Base-by-base conservation (phyloP, 1,139 yeast genomes). In the Pichia sorboxylosa region DNA sequence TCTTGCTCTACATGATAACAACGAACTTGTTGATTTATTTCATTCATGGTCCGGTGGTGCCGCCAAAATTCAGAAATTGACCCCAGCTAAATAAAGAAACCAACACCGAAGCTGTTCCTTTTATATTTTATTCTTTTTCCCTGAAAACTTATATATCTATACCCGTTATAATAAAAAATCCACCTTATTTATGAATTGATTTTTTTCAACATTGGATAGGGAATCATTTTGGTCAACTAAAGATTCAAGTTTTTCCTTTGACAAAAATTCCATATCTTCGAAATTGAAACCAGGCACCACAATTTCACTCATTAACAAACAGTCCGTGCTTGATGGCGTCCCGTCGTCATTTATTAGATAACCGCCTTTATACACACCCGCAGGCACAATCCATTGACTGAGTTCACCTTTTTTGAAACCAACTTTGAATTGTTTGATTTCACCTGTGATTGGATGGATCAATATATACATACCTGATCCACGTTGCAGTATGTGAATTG, bases 31-130 rank as follows among this genome's bases (percentile, higher is more conserved):
- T 22, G 57, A 57, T 4, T 57, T 55, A 38, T 59, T 81, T 51
- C 61, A 57, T 33, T 54, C 58, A 18, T 81, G 92, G 92, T 82
- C 82, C n/a, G 67, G 65, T 5, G 66, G 67, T 43, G 61, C 58
- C 29, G 57, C 75, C 32, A 62, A 63, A 36, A 74, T 72, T n/a
- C 62, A 59, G 40, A 72, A 66, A 48, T 54, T 66, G 16, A 69
- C 28, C 10, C 11, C 22, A 11, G n/a, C n/a, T n/a, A n/a, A n/a
- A n/a, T n/a, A n/a, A n/a, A n/a, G n/a, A n/a, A n/a, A n/a, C n/a
- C n/a, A n/a, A n/a, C n/a, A n/a, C n/a, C n/a, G n/a, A n/a, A n/a
- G n/a, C n/a, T n/a, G n/a, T n/a, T n/a, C n/a, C n/a, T n/a, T n/a
- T n/a, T n/a, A n/a, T n/a, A n/a, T n/a, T n/a, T n/a, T n/a, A n/a